phyloP scores from a whole-genome alignment of 2,329 filamentous ascomycete species.

The Colletotrichum filicis region DNA sequence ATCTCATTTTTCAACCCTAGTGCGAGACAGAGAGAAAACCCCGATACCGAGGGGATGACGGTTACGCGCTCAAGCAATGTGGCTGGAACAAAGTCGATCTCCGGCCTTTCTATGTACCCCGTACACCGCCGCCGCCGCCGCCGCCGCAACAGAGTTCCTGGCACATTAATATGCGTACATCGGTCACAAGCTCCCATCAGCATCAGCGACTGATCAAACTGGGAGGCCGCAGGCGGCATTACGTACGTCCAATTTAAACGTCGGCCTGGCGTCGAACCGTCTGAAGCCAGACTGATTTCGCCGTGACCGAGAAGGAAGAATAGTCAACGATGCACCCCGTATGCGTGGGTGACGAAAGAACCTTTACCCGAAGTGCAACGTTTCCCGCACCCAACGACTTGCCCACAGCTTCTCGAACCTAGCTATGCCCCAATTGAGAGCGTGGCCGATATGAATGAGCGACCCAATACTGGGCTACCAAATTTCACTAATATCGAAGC shows the following conservation, averaged over 20 bases:
- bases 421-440: slow-evolving; percentile 20
- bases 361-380: slow-evolving; percentile 21
- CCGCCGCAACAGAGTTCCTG: neutral
- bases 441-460: slow-evolving; percentile 3
- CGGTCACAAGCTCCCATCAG: slow-evolving; percentile 17
- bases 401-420: slow-evolving; percentile 24
- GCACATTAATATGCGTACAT: neutral
- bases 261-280: slow-evolving; percentile 18
- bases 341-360: slow-evolving; percentile 1
- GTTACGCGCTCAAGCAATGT: neutral
- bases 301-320: neutral
- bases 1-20: neutral
- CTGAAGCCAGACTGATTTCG: neutral
- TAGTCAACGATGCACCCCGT: neutral
- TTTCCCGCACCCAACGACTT: slow-evolving; percentile 23
- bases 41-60: neutral
- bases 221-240: slow-evolving; percentile 14
- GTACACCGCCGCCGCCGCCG: neutral
- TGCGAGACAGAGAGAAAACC: neutral
- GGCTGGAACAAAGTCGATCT: neutral
- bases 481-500: neutral
- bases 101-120: neutral
- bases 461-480: neutral
- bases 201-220: slow-evolving; percentile 16
- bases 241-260: slow-evolving; percentile 25